Evolutionary conservation across 257 asterid species (phyloP), one percentile per base, ranked within the genome.

Genomic region (Gentiana straminea): DNA sequence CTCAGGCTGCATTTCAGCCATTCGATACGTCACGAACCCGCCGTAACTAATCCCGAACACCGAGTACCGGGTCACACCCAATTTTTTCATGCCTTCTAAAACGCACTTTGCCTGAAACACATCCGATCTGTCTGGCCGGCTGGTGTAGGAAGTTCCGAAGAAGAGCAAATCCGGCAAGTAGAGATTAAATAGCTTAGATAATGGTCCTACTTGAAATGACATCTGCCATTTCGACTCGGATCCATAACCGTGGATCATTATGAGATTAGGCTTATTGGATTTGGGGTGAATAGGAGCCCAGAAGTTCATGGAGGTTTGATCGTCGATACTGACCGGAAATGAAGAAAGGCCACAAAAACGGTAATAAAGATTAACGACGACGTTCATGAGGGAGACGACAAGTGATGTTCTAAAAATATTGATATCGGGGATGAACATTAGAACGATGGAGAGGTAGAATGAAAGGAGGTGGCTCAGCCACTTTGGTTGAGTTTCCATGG

Each of bases 161-260:
- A 24, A 24, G 1, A 24, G 86, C 79, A 57, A 72, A 63, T 10
- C 86, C 86, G 61, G 79, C 79, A 67, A 82, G 76, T 82, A 82
- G 50, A 82, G 69, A 5, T 82, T 81, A 69, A 75, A 81, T 10
- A 78, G 66, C 48, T 64, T 59, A 0, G 79, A 55, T 3, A 81
- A 69, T 33, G 74, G 9, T 0, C 60, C 63, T 3, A 68, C 70
- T 75, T 81, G 84, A 63, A 68, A 60, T 55, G 63, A 65, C 63
- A 81, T 78, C 49, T 81, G 89, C 82, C 82, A 78, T 43, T 75
- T 78, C 3, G 84, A 68, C 57, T 78, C 75, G 13, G 70, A 84
- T 1, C 89, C 89, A 63, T 65, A 81, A 10, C 89, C 89, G 49
- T 81, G 89, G 71, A 81, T 61, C 65, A 81, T 58, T 69, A 54